Evolutionary conservation across 805 yeast genomes (phyloP).

Genomic region (Myxozyma nipponensis): DNA sequence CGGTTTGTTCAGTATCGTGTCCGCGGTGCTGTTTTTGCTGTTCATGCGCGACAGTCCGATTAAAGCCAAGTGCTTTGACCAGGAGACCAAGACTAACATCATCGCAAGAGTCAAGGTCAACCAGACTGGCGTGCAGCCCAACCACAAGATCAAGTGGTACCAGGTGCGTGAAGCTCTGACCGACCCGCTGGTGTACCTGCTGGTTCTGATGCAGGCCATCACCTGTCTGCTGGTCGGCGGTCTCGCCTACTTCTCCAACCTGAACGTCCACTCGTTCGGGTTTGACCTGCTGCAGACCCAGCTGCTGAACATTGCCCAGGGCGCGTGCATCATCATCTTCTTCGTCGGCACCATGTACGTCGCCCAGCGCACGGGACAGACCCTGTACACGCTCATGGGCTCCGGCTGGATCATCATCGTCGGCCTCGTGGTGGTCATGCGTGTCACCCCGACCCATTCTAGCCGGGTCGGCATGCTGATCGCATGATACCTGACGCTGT

Average conservation of each 20-base stretch:
- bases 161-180: constrained; percentile 19
- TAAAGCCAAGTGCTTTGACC: constrained; percentile 31
- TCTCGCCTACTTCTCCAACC: constrained; percentile 35
- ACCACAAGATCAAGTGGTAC: constrained; percentile 8
- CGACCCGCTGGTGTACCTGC: constrained; percentile 30
- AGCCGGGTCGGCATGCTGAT: constrained; percentile 32
- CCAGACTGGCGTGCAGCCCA: constrained; percentile 35
- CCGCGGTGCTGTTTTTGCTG: constrained; percentile 22
- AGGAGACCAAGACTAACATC: constrained; percentile 35
- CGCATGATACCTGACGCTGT: constrained; percentile 35
- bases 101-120: not conserved
- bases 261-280: constrained; percentile 36
- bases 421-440: constrained; percentile 33
- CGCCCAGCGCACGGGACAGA: constrained; percentile 19
- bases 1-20: constrained; percentile 10
- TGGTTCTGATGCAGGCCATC: constrained; percentile 33
- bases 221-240: constrained; percentile 34
- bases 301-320: constrained; percentile 37
- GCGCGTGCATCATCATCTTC: constrained; percentile 36
- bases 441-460: constrained; percentile 29
- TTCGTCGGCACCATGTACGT: constrained; percentile 32
- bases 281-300: constrained; percentile 36
- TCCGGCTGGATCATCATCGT: constrained; percentile 36
- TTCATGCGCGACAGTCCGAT: constrained; percentile 18
- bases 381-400: constrained; percentile 32